Percentiles rank a stretch among this genome's conserved stretches.
Conservation (phyloP, 371 early-diverging fungal genomes). For the Lichtheimia ramosa region DNA sequence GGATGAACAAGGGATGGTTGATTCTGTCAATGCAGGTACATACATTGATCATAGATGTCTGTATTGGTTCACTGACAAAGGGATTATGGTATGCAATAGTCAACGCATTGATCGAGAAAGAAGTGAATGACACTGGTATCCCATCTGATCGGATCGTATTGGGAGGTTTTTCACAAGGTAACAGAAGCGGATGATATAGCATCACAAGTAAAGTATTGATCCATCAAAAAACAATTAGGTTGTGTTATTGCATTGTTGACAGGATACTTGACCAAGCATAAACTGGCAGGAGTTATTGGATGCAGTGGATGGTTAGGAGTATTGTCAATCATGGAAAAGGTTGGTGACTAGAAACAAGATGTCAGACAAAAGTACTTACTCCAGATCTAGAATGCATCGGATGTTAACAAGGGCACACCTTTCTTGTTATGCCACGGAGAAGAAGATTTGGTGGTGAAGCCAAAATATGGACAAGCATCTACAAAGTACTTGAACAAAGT, state of each 20-base stretch:
- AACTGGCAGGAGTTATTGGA: slow-evolving; percentile 61
- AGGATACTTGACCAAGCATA: slow-evolving; percentile 71
- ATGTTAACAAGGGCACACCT: slow-evolving; percentile 69
- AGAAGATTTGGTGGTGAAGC: slow-evolving; percentile 75
- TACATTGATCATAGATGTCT: background rate
- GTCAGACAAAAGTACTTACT: background rate
- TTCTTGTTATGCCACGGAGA: slow-evolving; percentile 90
- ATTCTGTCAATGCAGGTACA: slow-evolving; percentile 59
- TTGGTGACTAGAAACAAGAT: slow-evolving; percentile 13
- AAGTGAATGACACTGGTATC: slow-evolving; percentile 76
- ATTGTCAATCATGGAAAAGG: slow-evolving; percentile 53
- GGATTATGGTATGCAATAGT: slow-evolving; percentile 37
- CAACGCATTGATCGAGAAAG: slow-evolving; percentile 69
- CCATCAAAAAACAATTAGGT: slow-evolving; percentile 20
- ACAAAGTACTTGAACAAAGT: slow-evolving; percentile 63
- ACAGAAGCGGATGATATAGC: no score
- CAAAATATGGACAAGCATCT: slow-evolving; percentile 69
- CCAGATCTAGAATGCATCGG: slow-evolving; percentile 8
- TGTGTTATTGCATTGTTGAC: slow-evolving; percentile 75
- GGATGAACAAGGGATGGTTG: slow-evolving; percentile 79
- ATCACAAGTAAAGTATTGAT: slow-evolving; percentile 74
- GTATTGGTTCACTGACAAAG: no score
- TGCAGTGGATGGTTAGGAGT: slow-evolving; percentile 86
- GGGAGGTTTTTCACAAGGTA: slow-evolving; percentile 96
- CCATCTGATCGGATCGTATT: slow-evolving; percentile 84